Base-by-base conservation (phyloP, 352 stramenopile genomes). In the Phytophthora multivora region DNA sequence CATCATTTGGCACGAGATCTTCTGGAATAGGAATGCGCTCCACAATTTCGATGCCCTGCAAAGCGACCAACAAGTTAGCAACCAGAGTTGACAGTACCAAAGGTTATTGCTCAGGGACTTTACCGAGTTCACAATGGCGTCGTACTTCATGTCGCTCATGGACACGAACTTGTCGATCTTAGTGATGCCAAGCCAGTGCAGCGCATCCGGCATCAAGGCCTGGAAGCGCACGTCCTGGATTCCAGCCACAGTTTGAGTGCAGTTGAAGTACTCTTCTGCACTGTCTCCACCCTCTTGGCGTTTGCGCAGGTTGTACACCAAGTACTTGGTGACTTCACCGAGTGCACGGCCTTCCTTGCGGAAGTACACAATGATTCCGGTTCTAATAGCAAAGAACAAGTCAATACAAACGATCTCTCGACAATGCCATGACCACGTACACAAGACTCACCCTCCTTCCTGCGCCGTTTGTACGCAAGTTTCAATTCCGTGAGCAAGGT, bases 81-180 rank as follows among this genome's bases (percentile, higher is more conserved):
- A 2, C 18, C 25, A 53, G 30, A 25, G 11, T 16, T 11, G 9
- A 38, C 16, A 51, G 39, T 30, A 1, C 11, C 47, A 10, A 63
- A 18, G 15, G 21, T 10, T 51, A 47, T 19, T 19, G 58, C 2
- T 3, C 8, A 4, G 13, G 15, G 13, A 70, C 81, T 40, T 23
- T 79, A 95, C 89, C 65, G 97, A 98, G 10, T 87, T 95, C 10
- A 99, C 92, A 67, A 99, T 99, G 35, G 97, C 97, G 66, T 99
- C 95, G 84, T 99, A 99, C 73, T 99, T 99, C 97, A 99, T 99
- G 82, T 99, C 97, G 64, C 88, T 98, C 97, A 99, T 99, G 46
- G 91, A 98, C 42, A 98, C 91, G 51, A 98, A 98, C 59, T 91
- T 86, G 80, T 98, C 88, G 55, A 96, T 96, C 74, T 94, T 96